These are phyloP conservation scores for Lactifluus volemus DNA, from an alignment of 768 basidiomycete genomes.

Conservation along the genomic window DNA sequence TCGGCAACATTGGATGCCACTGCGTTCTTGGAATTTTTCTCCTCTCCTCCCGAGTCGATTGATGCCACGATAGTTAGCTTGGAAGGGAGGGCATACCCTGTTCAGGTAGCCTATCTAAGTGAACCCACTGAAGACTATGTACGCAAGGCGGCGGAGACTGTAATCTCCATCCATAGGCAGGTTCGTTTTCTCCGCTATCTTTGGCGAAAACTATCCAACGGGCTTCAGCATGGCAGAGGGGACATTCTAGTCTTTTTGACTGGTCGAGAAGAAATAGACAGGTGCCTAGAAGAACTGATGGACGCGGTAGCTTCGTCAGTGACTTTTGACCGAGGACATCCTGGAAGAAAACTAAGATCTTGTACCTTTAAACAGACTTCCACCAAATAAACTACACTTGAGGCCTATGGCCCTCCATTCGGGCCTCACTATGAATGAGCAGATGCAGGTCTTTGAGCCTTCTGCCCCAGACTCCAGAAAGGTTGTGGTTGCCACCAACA, in stretches of 20 bases:
- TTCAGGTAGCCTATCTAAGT: constrained; percentile 82
- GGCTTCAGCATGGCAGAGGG: constrained; percentile 60
- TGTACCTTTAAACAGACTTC: constrained; percentile 31
- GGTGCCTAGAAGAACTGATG: constrained; percentile 74
- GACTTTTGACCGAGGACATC: constrained; percentile 3
- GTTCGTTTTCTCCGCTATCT: constrained; percentile 30
- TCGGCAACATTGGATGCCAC: constrained; percentile 94
- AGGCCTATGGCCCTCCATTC: constrained; percentile 77
- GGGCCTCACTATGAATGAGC: constrained; percentile 81
- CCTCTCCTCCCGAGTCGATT: constrained; percentile 45
- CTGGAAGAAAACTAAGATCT: neutral
- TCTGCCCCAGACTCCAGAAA: constrained; percentile 73
- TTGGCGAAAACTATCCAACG: neutral
- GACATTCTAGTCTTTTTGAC: constrained; percentile 94
- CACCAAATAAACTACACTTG: constrained; percentile 47
- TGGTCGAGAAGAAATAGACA: constrained; percentile 93
- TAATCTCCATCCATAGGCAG: constrained; percentile 75
- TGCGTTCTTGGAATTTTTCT: constrained; percentile 85
- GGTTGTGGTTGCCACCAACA: constrained; percentile 89
- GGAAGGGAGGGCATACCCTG: constrained; percentile 92
- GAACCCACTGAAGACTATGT: constrained; percentile 78
- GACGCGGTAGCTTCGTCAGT: constrained; percentile 33
- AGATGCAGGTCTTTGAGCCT: constrained; percentile 75
- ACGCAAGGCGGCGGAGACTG: constrained; percentile 68
- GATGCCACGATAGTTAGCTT: constrained; percentile 82